Evolutionary conservation across 257 asterid genomes (phyloP), one percentile per base, ranked within the genome.

Genomic region (Coffea eugenioides): DNA sequence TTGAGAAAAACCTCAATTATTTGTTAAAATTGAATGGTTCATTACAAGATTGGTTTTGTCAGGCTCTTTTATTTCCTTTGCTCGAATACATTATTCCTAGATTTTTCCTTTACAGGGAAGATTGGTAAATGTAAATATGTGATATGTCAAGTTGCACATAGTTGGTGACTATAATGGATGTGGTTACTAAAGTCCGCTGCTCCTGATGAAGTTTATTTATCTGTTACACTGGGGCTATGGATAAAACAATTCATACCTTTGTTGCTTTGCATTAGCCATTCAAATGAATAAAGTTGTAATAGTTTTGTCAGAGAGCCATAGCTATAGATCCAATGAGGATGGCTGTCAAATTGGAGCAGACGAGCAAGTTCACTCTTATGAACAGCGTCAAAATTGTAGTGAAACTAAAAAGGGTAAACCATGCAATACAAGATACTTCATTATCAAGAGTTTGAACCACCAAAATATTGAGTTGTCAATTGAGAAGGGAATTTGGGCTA

Each of bases 361-460:
- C 77, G 91, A 87, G 43, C 87, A 82, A 76, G 83, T 70, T 62
- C 77, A 82, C 77, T 84, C 88, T 76, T 82, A 86, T 86, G 90
- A 80, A 75, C 88, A 80, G 80, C 84, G 82, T 79, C 94, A 85
- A 77, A 82, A 85, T 48, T 87, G 92, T 85, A 79, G 89, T 84
- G 88, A 73, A 87, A 78, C 82, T 80, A 91, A 73, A 88, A 89
- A 80, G 84, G 85, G 80, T 85, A 86, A 83, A 82, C 80, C 77
- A 77, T 82, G 79, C 75, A 86, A 80, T 67, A 83, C 93, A 78
- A 86, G 98, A 91, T 95, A 91, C 87, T 95, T 95, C 89, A 84
- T 95, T 83, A 95, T 95, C 90, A 95, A 95, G 92, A 93, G 99
- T 89, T 88, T 93, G 92, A 92, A 87, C 88, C 97, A 92, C 84